These are phyloP conservation scores for Phytophthora chlamydospora DNA, from an alignment of 352 stramenopile species.

Conservation along the genomic window DNA sequence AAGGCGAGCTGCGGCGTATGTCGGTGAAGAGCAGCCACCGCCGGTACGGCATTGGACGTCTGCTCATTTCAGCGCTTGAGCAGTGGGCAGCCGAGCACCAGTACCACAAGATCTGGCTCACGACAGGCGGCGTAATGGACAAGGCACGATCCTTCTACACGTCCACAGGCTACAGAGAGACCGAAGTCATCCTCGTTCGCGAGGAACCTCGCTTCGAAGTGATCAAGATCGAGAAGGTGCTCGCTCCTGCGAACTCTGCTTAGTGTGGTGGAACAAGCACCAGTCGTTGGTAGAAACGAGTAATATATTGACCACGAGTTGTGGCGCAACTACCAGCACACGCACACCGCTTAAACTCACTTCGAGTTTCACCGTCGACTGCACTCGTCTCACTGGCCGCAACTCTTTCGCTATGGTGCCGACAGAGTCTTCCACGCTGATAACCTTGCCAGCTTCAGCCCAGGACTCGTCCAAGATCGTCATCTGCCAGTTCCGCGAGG, in stretches of 20 bases:
- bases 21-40: constrained; percentile 38
- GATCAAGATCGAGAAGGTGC: constrained; percentile 33
- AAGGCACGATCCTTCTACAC: constrained; percentile 30
- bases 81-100: constrained; percentile 28
- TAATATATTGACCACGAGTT: background rate
- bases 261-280: background rate
- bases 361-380: too few species aligned
- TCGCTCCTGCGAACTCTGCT: constrained; percentile 2
- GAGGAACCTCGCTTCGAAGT: constrained; percentile 27
- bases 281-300: background rate
- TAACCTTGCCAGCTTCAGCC: too few species aligned
- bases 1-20: constrained; percentile 47
- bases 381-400: too few species aligned
- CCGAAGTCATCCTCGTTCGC: constrained; percentile 8
- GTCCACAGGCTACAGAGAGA: constrained; percentile 26
- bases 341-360: too few species aligned
- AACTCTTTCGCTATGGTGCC: too few species aligned
- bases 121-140: constrained; percentile 26
- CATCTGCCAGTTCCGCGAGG: too few species aligned
- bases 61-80: constrained; percentile 37
- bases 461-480: too few species aligned
- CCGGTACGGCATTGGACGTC: constrained; percentile 38
- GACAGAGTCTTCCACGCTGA: too few species aligned
- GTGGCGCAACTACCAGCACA: background rate
- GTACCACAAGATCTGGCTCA: constrained; percentile 37